Conservation (phyloP, 2,329 filamentous ascomycete genomes). For the Ceratocystis ficicola region DNA sequence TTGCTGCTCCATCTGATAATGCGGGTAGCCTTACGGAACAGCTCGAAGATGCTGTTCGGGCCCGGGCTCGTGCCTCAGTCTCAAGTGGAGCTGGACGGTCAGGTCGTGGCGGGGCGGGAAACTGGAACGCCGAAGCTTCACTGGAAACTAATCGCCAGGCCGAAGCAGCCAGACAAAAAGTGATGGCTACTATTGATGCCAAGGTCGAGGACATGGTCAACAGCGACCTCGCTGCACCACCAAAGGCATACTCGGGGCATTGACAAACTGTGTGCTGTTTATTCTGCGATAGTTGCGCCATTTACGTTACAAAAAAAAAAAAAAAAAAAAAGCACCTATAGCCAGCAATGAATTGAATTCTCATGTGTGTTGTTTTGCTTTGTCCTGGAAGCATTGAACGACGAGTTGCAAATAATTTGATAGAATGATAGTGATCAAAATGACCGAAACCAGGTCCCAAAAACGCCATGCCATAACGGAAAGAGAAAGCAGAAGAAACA, state of each 20-base stretch:
- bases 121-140: slow-evolving; percentile 31
- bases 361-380: neutral
- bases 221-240: slow-evolving; percentile 32
- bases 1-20: slow-evolving; percentile 34
- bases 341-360: no score
- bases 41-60: neutral
- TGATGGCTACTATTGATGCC: slow-evolving; percentile 30
- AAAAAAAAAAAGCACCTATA: no score
- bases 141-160: slow-evolving; percentile 18
- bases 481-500: slow-evolving; percentile 20
- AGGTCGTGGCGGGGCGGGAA: slow-evolving; percentile 44
- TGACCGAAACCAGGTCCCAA: slow-evolving; percentile 21
- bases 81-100: slow-evolving; percentile 24
- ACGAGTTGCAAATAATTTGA: slow-evolving; percentile 16
- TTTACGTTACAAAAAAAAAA: neutral
- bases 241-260: slow-evolving; percentile 28
- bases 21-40: slow-evolving; percentile 27
- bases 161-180: slow-evolving; percentile 26
- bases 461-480: slow-evolving; percentile 22
- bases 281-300: neutral
- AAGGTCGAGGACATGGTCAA: slow-evolving; percentile 34
- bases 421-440: slow-evolving; percentile 22
- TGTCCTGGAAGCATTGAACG: slow-evolving; percentile 9
- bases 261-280: neutral
- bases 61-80: neutral